Percentiles rank a stretch among this genome's conserved stretches.
Evolutionary conservation across 2,329 filamentous ascomycete species (phyloP).

Genomic region (Daldinia sp.): DNA sequence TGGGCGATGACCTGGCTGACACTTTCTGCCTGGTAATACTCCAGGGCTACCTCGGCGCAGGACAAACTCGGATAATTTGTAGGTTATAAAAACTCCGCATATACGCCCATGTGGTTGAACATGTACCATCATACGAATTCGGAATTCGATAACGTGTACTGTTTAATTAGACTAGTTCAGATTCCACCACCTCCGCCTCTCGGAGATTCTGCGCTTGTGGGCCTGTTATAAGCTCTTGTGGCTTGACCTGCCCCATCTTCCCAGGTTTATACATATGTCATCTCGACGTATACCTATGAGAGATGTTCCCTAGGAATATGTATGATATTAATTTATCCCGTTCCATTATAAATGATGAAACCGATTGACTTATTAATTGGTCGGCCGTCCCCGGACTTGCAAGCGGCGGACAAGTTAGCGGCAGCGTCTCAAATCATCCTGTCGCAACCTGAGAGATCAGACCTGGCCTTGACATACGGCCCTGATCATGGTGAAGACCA

Average conservation of each 20-base stretch:
- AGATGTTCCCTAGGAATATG: neutral
- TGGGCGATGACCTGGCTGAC: no score
- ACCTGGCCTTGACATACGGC: slow-evolving; percentile 68
- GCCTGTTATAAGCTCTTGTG: neutral
- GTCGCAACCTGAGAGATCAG: slow-evolving; percentile 21
- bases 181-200: slow-evolving; percentile 1
- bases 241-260: slow-evolving; percentile 1
- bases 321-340: neutral
- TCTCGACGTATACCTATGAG: neutral
- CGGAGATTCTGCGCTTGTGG: slow-evolving; percentile 2
- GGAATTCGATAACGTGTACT: neutral
- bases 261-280: neutral
- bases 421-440: slow-evolving; percentile 28
- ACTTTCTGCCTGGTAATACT: no score
- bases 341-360: neutral
- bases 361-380: slow-evolving; percentile 37
- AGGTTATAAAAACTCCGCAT: neutral
- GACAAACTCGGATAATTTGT: slow-evolving; percentile 38
- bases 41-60: no score
- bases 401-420: slow-evolving; percentile 26
- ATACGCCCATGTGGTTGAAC: neutral
- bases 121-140: no score
- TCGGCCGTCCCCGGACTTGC: slow-evolving; percentile 27
- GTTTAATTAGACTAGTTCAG: neutral
- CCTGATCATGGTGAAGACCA: slow-evolving; percentile 69